Evolutionary conservation across 1,284 basidiomycete species (phyloP).

Genomic region (Sanghuangporus sanghuang): DNA sequence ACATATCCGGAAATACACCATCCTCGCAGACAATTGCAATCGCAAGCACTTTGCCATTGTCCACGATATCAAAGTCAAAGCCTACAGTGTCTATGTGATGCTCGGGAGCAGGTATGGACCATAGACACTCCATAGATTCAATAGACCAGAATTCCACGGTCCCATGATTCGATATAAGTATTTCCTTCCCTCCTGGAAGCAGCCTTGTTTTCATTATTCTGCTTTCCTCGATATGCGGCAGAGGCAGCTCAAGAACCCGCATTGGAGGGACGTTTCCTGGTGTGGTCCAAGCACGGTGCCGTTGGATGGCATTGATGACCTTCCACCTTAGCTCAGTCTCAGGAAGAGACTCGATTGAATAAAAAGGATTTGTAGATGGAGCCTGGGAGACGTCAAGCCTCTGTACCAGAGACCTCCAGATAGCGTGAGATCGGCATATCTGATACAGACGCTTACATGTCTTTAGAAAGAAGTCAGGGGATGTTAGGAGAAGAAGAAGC

Average conservation of each 20-base stretch:
- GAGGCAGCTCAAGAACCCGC: not conserved
- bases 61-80: conserved; percentile 3
- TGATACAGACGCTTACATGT: not conserved
- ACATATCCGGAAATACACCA: not conserved
- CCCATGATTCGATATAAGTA: not conserved
- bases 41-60: not conserved
- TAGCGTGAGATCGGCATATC: not conserved
- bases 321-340: not conserved
- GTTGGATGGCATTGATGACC: not conserved
- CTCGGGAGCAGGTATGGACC: not conserved
- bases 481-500: not conserved
- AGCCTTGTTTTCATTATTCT: not conserved
- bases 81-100: not conserved
- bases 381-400: not conserved
- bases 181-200: not conserved
- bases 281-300: not conserved
- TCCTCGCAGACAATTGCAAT: not conserved
- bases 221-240: not conserved
- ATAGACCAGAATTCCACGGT: not conserved
- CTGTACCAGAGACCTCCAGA: not conserved
- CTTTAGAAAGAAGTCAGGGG: not conserved
- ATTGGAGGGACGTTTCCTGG: not conserved
- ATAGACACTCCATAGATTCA: not conserved
- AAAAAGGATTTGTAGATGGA: not conserved
- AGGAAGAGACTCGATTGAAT: not conserved